phyloP scores from a whole-genome alignment of 371 early-diverging fungal genomes.

The Actinomortierella wolfii region DNA sequence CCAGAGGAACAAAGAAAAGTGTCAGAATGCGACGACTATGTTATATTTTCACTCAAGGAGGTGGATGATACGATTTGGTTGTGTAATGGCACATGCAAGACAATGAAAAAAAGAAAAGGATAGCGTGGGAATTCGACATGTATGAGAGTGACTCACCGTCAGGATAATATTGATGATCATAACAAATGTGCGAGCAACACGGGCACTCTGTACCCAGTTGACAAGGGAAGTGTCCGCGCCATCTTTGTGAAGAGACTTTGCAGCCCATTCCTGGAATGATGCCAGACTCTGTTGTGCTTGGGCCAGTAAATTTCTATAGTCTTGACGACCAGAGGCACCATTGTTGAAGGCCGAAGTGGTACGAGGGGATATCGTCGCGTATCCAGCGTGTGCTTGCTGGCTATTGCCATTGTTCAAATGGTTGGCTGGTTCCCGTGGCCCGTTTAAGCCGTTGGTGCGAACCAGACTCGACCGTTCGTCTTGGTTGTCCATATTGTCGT shows the following conservation, averaged over 20 bases:
- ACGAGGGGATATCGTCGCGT: no score
- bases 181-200: slow-evolving; percentile 25
- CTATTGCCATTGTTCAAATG: slow-evolving; percentile 3
- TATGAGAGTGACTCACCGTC: slow-evolving; percentile 19
- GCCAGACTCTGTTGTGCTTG: slow-evolving; percentile 25
- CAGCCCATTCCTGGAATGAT: slow-evolving; percentile 27
- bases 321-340: slow-evolving; percentile 15
- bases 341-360: no score
- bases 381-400: slow-evolving; percentile 7
- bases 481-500: slow-evolving; percentile 21
- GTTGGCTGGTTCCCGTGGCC: not conserved
- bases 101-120: slow-evolving; percentile 4
- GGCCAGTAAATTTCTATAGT: slow-evolving; percentile 14
- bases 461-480: slow-evolving; percentile 29
- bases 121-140: slow-evolving; percentile 18
- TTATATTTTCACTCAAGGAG: no score
- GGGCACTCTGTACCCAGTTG: slow-evolving; percentile 30
- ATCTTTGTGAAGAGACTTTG: slow-evolving; percentile 12
- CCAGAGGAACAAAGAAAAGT: no score
- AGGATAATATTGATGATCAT: slow-evolving; percentile 25
- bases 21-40: no score
- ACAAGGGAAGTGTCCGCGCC: slow-evolving; percentile 11
- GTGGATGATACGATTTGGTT: no score
- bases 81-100: no score
- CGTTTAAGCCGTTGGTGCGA: slow-evolving; percentile 16